phyloP scores from a whole-genome alignment of 805 yeast genomes.

The Myxozyma kluyveri region DNA sequence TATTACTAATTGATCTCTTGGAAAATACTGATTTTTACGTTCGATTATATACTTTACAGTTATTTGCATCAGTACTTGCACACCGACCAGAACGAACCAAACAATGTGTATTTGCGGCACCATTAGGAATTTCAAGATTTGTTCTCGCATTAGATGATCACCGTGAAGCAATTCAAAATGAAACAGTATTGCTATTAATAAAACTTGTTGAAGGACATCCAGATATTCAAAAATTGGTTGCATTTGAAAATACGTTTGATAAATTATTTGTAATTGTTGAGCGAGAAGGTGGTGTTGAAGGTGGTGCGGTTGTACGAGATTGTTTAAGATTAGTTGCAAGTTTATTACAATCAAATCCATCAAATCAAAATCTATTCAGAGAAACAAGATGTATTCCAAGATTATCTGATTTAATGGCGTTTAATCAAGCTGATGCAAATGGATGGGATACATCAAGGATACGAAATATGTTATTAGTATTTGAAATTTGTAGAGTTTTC shows the following conservation, averaged over 20 bases:
- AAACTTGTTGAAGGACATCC: slow-evolving; percentile 76
- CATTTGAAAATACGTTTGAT: slow-evolving; percentile 90
- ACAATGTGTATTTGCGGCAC: slow-evolving; percentile 67
- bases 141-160: slow-evolving; percentile 60
- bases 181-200: slow-evolving; percentile 71
- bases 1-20: slow-evolving; percentile 51
- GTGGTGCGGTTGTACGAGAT: slow-evolving; percentile 87
- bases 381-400: slow-evolving; percentile 78
- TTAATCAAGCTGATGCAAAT: slow-evolving; percentile 44
- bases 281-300: slow-evolving; percentile 85
- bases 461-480: slow-evolving; percentile 60
- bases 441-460: slow-evolving; percentile 74
- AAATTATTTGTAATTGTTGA: slow-evolving; percentile 72
- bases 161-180: slow-evolving; percentile 86
- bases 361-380: slow-evolving; percentile 83
- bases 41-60: slow-evolving; percentile 75
- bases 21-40: slow-evolving; percentile 66
- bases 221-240: slow-evolving; percentile 88
- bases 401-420: slow-evolving; percentile 59
- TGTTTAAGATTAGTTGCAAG: slow-evolving; percentile 73
- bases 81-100: slow-evolving; percentile 73
- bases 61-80: slow-evolving; percentile 77
- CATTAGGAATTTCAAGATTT: slow-evolving; percentile 74
- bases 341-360: slow-evolving; percentile 73
- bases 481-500: slow-evolving; percentile 71